Evolutionary conservation across 345 rosid species (phyloP).

Genomic region (Populus pruinosa): DNA sequence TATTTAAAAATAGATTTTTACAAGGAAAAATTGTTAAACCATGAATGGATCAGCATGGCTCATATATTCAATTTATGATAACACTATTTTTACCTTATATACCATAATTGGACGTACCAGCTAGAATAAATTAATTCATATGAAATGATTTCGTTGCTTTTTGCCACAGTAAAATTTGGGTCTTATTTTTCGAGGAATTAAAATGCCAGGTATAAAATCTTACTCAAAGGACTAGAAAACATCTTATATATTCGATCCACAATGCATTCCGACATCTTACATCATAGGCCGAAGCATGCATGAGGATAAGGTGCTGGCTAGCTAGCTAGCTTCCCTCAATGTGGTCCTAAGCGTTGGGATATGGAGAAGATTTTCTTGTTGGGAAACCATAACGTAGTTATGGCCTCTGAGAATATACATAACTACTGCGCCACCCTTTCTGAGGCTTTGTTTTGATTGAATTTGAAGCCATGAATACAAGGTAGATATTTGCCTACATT

Average conservation of each 20-base stretch:
- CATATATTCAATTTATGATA: no score
- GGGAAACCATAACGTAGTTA: constrained; percentile 7
- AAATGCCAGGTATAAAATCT: no score
- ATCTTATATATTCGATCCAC: neutral
- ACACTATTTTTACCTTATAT: no score
- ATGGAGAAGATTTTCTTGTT: constrained; percentile 27
- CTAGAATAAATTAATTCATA: no score
- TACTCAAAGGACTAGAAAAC: neutral
- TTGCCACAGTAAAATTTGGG: no score
- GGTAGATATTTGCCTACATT: neutral
- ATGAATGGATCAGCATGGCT: no score
- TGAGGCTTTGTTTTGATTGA: neutral
- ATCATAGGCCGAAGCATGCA: neutral
- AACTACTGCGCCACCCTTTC: neutral
- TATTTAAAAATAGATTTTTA: no score
- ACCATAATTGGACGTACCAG: no score
- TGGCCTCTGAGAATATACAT: neutral
- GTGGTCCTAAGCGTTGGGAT: constrained; percentile 31
- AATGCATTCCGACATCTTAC: neutral
- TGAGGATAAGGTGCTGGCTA: neutral
- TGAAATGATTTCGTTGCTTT: no score
- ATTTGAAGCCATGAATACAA: constrained; percentile 15
- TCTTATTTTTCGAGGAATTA: no score
- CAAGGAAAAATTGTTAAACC: no score
- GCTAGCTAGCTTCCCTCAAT: neutral